Evolutionary conservation across 2,329 filamentous ascomycete species (phyloP).

Genomic region (Bipolaris cookei): DNA sequence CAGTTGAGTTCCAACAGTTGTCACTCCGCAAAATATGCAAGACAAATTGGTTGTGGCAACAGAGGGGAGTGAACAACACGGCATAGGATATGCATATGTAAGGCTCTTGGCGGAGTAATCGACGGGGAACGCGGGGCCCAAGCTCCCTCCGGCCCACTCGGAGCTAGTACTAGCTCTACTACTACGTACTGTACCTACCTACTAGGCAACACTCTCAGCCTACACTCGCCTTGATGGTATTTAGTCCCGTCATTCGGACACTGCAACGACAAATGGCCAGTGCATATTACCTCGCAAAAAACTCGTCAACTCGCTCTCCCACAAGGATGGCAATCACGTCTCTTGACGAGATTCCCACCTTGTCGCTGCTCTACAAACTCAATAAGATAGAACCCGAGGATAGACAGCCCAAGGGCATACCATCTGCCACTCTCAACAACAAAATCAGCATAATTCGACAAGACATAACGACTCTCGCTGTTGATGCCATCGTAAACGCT

Average conservation of each 20-base stretch:
- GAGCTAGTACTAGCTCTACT: background rate
- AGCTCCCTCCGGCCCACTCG: conserved; percentile 13
- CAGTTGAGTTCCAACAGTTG: too few species aligned
- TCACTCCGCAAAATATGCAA: too few species aligned
- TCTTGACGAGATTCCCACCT: conserved; percentile 65
- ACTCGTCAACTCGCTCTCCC: conserved; percentile 8
- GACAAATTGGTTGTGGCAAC: too few species aligned
- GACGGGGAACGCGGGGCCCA: background rate
- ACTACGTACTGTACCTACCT: too few species aligned
- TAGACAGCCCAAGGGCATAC: conserved; percentile 15
- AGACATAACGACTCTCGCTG: conserved; percentile 80
- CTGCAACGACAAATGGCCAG: conserved; percentile 26
- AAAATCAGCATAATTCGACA: conserved; percentile 72
- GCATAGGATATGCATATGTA: too few species aligned
- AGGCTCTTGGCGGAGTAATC: too few species aligned
- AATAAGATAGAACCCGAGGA: conserved; percentile 54
- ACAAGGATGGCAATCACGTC: conserved; percentile 31
- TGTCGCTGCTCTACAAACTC: conserved; percentile 70
- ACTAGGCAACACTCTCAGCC: background rate
- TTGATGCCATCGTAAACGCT: conserved; percentile 91
- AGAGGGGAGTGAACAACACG: too few species aligned
- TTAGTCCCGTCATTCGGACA: background rate
- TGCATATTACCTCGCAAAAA: conserved; percentile 34
- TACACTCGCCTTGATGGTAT: conserved; percentile 4
- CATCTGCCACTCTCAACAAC: conserved; percentile 60